Conservation (phyloP, 1,284 basidiomycete species). For the Puccinia horiana region DNA sequence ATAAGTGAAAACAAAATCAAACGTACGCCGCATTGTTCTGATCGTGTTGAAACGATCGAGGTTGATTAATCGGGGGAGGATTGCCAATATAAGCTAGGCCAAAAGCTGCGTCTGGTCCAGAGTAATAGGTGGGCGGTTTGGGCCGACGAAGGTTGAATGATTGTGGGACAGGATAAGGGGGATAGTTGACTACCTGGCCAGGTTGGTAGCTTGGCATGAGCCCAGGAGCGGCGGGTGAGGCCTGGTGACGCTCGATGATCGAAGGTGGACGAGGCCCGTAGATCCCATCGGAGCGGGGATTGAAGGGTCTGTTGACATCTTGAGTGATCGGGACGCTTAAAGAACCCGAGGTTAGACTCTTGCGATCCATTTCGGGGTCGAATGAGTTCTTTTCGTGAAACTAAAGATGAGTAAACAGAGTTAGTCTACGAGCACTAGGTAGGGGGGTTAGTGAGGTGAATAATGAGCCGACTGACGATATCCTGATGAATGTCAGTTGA, state of each 20-base stretch:
- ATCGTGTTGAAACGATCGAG: neutral
- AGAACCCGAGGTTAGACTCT: neutral
- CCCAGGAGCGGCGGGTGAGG: slow-evolving; percentile 1
- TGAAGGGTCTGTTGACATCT: neutral
- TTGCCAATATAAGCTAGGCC: neutral
- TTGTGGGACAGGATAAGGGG: neutral
- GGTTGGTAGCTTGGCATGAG: slow-evolving; percentile 31
- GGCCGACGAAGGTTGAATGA: slow-evolving; percentile 26
- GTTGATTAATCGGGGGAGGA: neutral
- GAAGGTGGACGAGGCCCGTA: slow-evolving; percentile 19
- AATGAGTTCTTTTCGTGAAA: slow-evolving; percentile 4
- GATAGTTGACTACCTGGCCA: slow-evolving; percentile 21
- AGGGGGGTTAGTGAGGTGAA: neutral
- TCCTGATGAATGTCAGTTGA: neutral
- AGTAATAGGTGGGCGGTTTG: neutral
- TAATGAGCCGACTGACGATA: slow-evolving; percentile 1
- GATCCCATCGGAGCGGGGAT: neutral
- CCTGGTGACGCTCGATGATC: slow-evolving; percentile 29
- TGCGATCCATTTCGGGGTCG: neutral
- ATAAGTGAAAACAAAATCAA: neutral
- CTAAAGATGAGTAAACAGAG: neutral
- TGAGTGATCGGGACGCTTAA: neutral
- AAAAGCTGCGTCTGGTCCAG: neutral
- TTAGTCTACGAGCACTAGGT: neutral
- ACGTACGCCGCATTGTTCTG: neutral